Evolutionary conservation across 768 basidiomycete species (phyloP), one percentile per base, ranked within the genome.

Genomic region (Podaxis mareebaensis): DNA sequence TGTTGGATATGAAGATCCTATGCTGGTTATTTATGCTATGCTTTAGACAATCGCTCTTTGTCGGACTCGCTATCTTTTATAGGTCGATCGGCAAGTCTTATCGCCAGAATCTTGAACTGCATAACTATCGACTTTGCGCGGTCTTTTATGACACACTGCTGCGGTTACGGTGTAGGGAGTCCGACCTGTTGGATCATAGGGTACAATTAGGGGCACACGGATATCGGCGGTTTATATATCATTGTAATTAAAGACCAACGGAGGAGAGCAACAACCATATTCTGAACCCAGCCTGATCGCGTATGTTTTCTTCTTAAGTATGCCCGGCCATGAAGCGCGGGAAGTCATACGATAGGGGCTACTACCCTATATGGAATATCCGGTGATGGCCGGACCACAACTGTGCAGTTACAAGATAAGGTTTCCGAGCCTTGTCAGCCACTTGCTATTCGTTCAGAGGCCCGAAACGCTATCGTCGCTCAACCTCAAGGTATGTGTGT

Each of bases 401-500:
- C 81, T 82, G 64, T 80, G 75, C 74, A 82, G 81, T 78, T 75
- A 20, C 53, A 64, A 72, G 72, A 75, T 74, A 79, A 79, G 77
- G 80, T 81, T 80, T 74, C 72, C 64, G 69, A 68, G 64, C 65
- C 64, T 33, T 65, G 68, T 73, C 75, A 80, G 81, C 80, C 79
- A 81, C 79, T 77, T 70, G 71, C 71, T 68, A 75, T 74, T 75
- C 77, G 77, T 71, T 74, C 75, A 71, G 61, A 59, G 64, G 61
- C 64, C 48, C 53, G 30, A 54, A 53, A 56, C 63, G 67, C 65
- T 68, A 76, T 74, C 61, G 53, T 79, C 78, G 79, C 72, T 78
- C 77, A 79, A 79, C 74, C 75, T 80, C 79, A 81, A 82, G 81
- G 81, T 80, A 70, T 76, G 79, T 74, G 66, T 64, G 66, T 65